Conservation (phyloP, 169 alveolate species). For the Fabrea salina region DNA sequence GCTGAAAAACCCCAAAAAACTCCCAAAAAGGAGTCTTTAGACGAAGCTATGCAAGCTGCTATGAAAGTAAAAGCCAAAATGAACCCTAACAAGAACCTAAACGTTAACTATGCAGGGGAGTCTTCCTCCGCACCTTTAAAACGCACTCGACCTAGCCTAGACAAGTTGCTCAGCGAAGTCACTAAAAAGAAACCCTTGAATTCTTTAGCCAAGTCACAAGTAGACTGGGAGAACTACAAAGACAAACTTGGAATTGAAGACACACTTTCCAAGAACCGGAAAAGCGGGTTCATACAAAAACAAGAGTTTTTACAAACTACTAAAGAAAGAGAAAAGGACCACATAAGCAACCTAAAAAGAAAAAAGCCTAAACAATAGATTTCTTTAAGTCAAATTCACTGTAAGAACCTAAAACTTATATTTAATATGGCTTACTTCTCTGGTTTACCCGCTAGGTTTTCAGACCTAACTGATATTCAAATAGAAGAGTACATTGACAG, state of each 20-base stretch:
- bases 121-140: neutral
- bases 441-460: no score
- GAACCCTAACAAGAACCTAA: neutral
- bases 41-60: constrained; percentile 16
- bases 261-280: constrained; percentile 41
- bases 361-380: constrained; percentile 14
- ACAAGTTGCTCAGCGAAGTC: neutral
- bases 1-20: neutral
- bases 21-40: no score
- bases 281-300: constrained; percentile 47
- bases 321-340: constrained; percentile 12
- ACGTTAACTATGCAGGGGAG: constrained; percentile 16
- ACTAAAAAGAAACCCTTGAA: constrained; percentile 20
- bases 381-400: no score
- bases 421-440: no score
- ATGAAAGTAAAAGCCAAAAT: neutral
- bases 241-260: constrained; percentile 41
- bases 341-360: neutral
- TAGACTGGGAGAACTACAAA: constrained; percentile 49
- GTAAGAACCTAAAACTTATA: no score
- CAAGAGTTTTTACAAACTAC: constrained; percentile 30
- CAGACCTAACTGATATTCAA: no score
- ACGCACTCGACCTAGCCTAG: constrained; percentile 1
- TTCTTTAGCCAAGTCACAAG: constrained; percentile 36
- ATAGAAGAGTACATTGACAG: no score